phyloP scores from a whole-genome alignment of 208 protist genomes.

The Leishmania major region DNA sequence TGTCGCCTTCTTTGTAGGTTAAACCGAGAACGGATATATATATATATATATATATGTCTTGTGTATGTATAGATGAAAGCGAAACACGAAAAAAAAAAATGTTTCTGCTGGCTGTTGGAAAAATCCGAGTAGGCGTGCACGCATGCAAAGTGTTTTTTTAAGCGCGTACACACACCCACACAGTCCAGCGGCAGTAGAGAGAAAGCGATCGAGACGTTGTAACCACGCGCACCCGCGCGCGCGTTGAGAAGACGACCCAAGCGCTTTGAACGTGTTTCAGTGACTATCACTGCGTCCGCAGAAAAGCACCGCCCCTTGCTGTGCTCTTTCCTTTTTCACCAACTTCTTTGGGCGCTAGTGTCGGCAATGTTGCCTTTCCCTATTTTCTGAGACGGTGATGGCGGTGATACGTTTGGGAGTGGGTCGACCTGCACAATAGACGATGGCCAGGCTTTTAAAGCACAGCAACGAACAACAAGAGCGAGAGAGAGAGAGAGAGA shows the following conservation, averaged over 20 bases:
- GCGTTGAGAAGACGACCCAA: not conserved
- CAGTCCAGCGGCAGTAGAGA: not conserved
- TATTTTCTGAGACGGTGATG: not conserved
- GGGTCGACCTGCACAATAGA: not conserved
- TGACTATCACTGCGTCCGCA: not conserved
- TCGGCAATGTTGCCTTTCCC: not conserved
- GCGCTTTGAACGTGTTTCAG: not conserved
- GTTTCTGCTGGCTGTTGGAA: not conserved
- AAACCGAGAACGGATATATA: not conserved
- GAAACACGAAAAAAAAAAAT: too few relatives aligned
- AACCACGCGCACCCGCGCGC: not conserved
- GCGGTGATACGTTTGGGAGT: not conserved
- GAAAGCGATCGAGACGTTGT: not conserved
- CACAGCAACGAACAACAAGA: not conserved
- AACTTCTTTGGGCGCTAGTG: not conserved
- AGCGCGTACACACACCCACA: not conserved
- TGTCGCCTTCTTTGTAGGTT: not conserved
- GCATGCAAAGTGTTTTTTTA: not conserved
- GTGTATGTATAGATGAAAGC: not conserved
- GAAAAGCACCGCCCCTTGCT: not conserved
- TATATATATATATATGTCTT: not conserved
- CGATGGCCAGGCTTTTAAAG: not conserved
- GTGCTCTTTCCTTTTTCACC: not conserved
- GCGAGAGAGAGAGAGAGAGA: too few relatives aligned
- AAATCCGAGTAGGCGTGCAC: not conserved